Evolutionary conservation across 768 basidiomycete genomes (phyloP), one percentile per base, ranked within the genome.

Genomic region (Panus rudis): DNA sequence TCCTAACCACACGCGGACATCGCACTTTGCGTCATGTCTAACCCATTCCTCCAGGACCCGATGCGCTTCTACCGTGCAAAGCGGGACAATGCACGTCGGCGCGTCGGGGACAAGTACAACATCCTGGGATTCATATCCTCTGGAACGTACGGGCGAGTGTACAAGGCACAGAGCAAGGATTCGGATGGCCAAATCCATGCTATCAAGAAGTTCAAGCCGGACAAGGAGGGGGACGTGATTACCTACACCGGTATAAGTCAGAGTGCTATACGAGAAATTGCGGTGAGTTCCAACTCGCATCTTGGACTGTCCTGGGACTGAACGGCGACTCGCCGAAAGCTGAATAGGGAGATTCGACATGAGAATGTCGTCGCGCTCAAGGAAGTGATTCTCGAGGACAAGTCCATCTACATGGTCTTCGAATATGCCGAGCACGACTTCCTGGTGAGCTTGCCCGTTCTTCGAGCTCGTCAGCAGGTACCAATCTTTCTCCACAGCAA

Each of bases 201-300:
- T 5, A 98, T 99, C 68, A 99, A 99, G 72, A 99, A 98, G 63
- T 98, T 98, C 72, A 99, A 99, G 59, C 96, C 94, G 0, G 96
- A 99, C 73, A 98, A 98, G 64, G 96, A 99, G 67, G 94, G 94
- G 17, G 96, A 98, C 58, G 81, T 92, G 1, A 68, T 85, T 40
- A 92, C 92, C 0, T 99, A 98, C 61, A 97, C 94, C 8, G 96
- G 94, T 2, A 92, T 99, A 54, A 93, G 90, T 61, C 96, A 99
- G 67, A 94, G 91, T 64, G 96, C 94, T 4, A 90, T 92, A 53
- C 73, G 96, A 46, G 96, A 99, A 63, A 98, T 98, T 51, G 89
- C 93, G 42, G 92, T 92, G 51, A 53, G 86, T 69, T n/a, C 31
- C 13, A 20, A 6, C 6, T 20, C 32, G 21, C 24, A 33, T 34